phyloP scores from a whole-genome alignment of 805 yeast species.

The Lipomyces orientalis region DNA sequence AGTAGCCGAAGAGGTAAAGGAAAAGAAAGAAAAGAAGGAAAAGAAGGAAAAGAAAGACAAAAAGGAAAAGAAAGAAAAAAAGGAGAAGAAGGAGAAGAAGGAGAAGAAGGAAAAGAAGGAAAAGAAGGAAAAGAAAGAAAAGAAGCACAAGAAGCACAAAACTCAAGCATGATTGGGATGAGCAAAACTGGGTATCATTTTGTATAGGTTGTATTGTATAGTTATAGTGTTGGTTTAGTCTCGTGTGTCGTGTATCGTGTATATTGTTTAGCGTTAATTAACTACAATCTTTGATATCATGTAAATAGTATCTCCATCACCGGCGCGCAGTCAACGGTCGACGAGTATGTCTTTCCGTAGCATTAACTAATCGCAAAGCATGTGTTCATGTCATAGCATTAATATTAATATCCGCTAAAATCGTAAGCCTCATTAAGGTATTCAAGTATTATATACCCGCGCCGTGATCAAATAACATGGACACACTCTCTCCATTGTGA shows the following conservation, averaged over 20 bases:
- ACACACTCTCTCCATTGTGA: slow-evolving; percentile 95
- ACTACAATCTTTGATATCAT: neutral
- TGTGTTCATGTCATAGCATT: neutral
- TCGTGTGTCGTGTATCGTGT: slow-evolving; percentile 9
- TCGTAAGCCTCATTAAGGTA: neutral
- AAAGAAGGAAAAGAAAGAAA: slow-evolving; percentile 40
- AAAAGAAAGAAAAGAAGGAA: slow-evolving; percentile 46
- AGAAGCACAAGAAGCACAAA: slow-evolving; percentile 39
- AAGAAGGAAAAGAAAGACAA: slow-evolving; percentile 41
- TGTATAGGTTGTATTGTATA: neutral
- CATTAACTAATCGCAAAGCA: neutral
- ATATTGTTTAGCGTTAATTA: neutral
- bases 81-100: slow-evolving; percentile 42
- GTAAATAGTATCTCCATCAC: neutral
- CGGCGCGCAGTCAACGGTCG: too few relatives aligned
- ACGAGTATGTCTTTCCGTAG: neutral
- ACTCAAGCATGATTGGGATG: slow-evolving; percentile 18
- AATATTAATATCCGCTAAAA: neutral
- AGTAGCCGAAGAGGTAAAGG: slow-evolving; percentile 53
- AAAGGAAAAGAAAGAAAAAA: slow-evolving; percentile 40
- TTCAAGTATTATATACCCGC: slow-evolving; percentile 19
- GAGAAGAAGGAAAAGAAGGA: slow-evolving; percentile 38
- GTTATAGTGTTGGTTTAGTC: neutral
- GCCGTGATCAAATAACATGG: slow-evolving; percentile 80
- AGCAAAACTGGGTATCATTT: slow-evolving; percentile 3